Base-by-base conservation (phyloP, 352 stramenopile species). In the Phytophthora syringae region DNA sequence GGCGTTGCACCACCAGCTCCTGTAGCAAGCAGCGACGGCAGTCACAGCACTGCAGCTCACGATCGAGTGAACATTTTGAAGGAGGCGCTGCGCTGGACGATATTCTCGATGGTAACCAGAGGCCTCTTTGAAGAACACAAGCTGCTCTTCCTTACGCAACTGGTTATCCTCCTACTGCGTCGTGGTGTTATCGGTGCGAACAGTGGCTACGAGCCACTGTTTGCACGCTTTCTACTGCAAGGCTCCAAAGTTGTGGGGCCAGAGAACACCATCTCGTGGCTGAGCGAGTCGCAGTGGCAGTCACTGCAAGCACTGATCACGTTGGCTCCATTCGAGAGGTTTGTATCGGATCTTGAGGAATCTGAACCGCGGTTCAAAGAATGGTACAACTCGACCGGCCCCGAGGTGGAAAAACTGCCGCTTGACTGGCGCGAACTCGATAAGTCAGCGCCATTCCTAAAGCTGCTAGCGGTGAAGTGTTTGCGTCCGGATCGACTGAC, bases 401-500 rank as follows among this genome's bases (percentile, higher is more conserved):
- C 93, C 1, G 93, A 98, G 67, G 64, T 72, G 2, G 93, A 98
- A 56, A 97, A 97, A 54, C 67, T 98, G 1, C 93, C 93, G 1
- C 59, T 97, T 9, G 89, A 97, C 56, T 98, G 92, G 93, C 83
- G 92, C 10, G 92, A 98, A 28, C 73, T 98, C 10, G 93, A 98
- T 69, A 96, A 97, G 53, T 77, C 72, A 3, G 77, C 82, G 15
- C 90, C 93, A 2, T 98, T 98, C 64, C 66, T 95, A 27, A 98
- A 98, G 72, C 70, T 99, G 52, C 72, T 99, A 10, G 92, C 98
- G 6, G 84, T 99, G 30, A 89, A 95, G 25, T 98, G 89, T 65
- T 79, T 99, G 60, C 91, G 97, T 20, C 94, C 95, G 0, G 97
- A 99, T 62, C 90, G 97, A 28, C 80, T 99, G 58, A 96, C 88